These are phyloP conservation scores for Talaromyces trachyspermus DNA, from an alignment of 495 filamentous ascomycete genomes.

Conservation along the genomic window DNA sequence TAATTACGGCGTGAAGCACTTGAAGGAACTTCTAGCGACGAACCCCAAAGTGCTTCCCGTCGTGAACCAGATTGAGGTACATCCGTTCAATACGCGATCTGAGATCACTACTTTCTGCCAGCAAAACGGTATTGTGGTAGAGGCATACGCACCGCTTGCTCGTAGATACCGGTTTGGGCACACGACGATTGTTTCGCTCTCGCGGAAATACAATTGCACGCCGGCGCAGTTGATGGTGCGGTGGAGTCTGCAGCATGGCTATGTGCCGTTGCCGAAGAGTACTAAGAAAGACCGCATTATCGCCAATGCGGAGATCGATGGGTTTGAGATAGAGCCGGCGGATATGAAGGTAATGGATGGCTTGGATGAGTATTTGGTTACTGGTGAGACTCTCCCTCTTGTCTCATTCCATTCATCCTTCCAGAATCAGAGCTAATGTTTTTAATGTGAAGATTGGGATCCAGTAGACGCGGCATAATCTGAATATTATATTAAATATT, in stretches of 20 bases:
- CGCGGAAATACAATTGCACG: conserved; percentile 51
- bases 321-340: conserved; percentile 54
- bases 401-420: neutral
- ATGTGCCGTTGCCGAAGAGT: conserved; percentile 68
- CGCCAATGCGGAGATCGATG: conserved; percentile 47
- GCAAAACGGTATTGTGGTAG: conserved; percentile 46
- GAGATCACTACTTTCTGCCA: conserved; percentile 50
- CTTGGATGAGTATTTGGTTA: conserved; percentile 44
- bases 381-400: conserved; percentile 11
- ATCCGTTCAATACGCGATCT: conserved; percentile 59
- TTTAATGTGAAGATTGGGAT: conserved; percentile 30
- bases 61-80: conserved; percentile 64
- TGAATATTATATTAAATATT: no score
- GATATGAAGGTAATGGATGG: conserved; percentile 20
- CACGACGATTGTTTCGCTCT: conserved; percentile 38
- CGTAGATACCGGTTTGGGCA: conserved; percentile 50
- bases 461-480: conserved; percentile 16
- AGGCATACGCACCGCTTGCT: conserved; percentile 60
- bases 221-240: conserved; percentile 56
- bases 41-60: conserved; percentile 44
- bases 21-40: conserved; percentile 54
- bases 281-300: conserved; percentile 54
- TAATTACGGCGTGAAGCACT: conserved; percentile 61
- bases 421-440: neutral
- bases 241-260: conserved; percentile 54